These are phyloP conservation scores for Saturnispora galanensis DNA, from an alignment of 805 yeast species.

Conservation along the genomic window DNA sequence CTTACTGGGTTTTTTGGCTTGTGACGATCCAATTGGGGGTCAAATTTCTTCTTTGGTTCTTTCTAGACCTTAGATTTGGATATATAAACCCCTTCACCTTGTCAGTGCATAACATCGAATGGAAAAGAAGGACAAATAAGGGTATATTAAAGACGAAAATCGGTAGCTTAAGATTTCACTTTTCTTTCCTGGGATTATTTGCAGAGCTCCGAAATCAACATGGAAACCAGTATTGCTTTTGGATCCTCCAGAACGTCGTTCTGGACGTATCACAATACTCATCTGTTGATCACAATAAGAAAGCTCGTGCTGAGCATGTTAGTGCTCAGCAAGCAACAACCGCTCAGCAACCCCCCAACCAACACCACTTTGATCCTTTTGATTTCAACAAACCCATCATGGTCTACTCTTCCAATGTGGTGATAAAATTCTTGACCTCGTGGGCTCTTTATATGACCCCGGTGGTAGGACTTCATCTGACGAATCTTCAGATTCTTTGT, in stretches of 20 bases:
- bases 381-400: slow-evolving; percentile 15
- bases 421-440: slow-evolving; percentile 9
- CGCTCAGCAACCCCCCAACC: background rate
- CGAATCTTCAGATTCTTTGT: slow-evolving; percentile 8
- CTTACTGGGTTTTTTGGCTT: slow-evolving; percentile 1
- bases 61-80: background rate
- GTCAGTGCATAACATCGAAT: slow-evolving; percentile 2
- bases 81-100: slow-evolving; percentile 9
- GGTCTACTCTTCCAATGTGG: slow-evolving; percentile 13
- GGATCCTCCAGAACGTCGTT: background rate
- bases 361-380: slow-evolving; percentile 6
- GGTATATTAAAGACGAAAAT: background rate
- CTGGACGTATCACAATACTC: background rate
- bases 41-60: background rate
- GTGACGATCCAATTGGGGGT: background rate
- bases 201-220: background rate
- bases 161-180: slow-evolving; percentile 3
- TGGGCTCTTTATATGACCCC: slow-evolving; percentile 17
- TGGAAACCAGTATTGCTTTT: slow-evolving; percentile 2
- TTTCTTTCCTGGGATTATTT: slow-evolving; percentile 7
- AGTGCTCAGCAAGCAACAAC: background rate
- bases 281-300: background rate
- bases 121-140: background rate
- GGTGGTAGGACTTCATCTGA: slow-evolving; percentile 15
- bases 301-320: background rate